A percentile compares a stretch with the other conserved stretches of the same genome.
phyloP scores from a whole-genome alignment of 2,329 filamentous ascomycete species.

The Nigrograna mackinnonii region DNA sequence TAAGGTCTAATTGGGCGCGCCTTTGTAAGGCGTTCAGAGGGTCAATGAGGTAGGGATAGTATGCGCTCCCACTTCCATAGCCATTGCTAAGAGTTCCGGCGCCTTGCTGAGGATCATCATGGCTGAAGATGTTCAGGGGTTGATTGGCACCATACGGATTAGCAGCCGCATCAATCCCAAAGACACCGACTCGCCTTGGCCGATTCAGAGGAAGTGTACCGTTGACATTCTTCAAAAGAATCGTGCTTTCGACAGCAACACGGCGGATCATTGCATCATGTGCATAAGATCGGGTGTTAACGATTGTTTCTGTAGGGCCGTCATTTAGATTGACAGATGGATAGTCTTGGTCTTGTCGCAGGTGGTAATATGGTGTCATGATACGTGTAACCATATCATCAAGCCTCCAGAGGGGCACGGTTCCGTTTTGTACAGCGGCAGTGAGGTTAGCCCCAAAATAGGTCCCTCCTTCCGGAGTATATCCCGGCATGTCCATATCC shows the following conservation, averaged over 20 bases:
- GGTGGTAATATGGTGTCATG: constrained; percentile 50
- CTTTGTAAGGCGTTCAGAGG: constrained; percentile 47
- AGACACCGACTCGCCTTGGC: constrained; percentile 52
- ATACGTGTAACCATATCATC: constrained; percentile 53
- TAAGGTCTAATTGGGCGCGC: too few species aligned
- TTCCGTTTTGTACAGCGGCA: constrained; percentile 43
- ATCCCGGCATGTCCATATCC: too few species aligned
- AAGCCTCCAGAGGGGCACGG: constrained; percentile 42
- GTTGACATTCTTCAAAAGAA: constrained; percentile 54
- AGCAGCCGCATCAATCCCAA: constrained; percentile 57
- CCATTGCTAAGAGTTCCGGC: constrained; percentile 50
- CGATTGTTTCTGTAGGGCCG: constrained; percentile 28
- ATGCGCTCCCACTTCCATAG: constrained; percentile 47
- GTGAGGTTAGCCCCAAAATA: constrained; percentile 45
- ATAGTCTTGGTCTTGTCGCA: constrained; percentile 47
- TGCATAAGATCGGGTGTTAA: too few species aligned
- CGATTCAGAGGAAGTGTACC: constrained; percentile 57
- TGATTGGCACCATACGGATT: too few species aligned
- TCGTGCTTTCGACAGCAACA: constrained; percentile 44
- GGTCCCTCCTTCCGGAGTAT: too few species aligned
- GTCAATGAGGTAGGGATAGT: constrained; percentile 45
- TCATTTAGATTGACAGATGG: constrained; percentile 43
- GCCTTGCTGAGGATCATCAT: too few species aligned
- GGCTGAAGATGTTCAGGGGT: too few species aligned
- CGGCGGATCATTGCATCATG: constrained; percentile 46